These are phyloP conservation scores for Mortierella polycephala DNA, from an alignment of 371 early-diverging fungal species.

Conservation along the genomic window DNA sequence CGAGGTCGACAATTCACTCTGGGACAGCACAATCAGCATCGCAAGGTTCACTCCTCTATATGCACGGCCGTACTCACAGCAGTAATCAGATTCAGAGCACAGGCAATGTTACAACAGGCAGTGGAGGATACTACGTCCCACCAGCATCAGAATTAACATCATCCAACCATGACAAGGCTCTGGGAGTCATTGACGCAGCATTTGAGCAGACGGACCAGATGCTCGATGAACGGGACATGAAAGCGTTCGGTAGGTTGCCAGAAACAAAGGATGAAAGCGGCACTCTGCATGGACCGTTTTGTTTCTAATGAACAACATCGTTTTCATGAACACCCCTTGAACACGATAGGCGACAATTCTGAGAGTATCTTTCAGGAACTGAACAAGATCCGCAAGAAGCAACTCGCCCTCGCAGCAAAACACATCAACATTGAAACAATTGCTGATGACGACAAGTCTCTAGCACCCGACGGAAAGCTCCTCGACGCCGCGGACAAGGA, in stretches of 20 bases:
- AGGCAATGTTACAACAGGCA: background rate
- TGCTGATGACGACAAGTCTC: slow-evolving; percentile 44
- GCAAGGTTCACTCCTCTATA: slow-evolving; percentile 22
- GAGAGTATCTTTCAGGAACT: slow-evolving; percentile 54
- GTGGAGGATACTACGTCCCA: slow-evolving; percentile 36
- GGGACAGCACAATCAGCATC: slow-evolving; percentile 14
- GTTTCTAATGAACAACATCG: background rate
- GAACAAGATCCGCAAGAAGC: slow-evolving; percentile 49
- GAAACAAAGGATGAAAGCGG: too few relatives aligned
- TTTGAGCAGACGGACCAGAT: slow-evolving; percentile 41
- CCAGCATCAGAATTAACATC: slow-evolving; percentile 46
- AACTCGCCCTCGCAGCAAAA: slow-evolving; percentile 43
- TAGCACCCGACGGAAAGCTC: slow-evolving; percentile 45
- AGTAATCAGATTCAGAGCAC: slow-evolving; percentile 9
- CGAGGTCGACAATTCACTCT: background rate
- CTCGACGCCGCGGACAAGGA: slow-evolving; percentile 51
- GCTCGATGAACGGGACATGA: slow-evolving; percentile 47
- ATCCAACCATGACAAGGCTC: slow-evolving; percentile 43
- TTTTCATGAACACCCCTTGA: background rate
- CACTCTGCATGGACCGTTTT: background rate
- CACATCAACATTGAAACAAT: slow-evolving; percentile 53
- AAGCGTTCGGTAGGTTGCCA: slow-evolving; percentile 53
- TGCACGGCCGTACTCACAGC: background rate
- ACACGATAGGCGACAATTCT: slow-evolving; percentile 37
- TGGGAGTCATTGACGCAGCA: slow-evolving; percentile 42